Percentiles rank a stretch among this genome's conserved stretches.
These are phyloP conservation scores for Candida buenavistaensis DNA, from an alignment of 1,139 yeast species.

Conservation along the genomic window DNA sequence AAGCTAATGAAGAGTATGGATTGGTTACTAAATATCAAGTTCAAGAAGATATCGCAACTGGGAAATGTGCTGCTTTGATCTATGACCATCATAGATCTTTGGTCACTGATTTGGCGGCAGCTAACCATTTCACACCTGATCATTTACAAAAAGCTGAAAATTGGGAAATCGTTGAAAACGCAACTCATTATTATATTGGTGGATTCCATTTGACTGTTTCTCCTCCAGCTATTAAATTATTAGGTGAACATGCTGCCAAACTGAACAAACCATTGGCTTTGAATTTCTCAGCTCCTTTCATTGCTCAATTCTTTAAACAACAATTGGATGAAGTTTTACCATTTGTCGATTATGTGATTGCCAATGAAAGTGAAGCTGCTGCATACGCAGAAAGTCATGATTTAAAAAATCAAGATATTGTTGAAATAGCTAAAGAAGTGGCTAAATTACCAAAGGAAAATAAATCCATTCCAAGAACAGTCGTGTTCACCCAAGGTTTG, in stretches of 20 bases:
- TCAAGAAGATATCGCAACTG: conserved; percentile 77
- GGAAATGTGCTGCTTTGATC: conserved; percentile 97
- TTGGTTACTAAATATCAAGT: conserved; percentile 84
- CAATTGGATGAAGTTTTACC: conserved; percentile 79
- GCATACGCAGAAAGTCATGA: conserved; percentile 88
- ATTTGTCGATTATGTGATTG: conserved; percentile 88
- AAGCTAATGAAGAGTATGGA: conserved; percentile 88
- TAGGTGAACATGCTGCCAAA: conserved; percentile 90
- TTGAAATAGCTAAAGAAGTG: conserved; percentile 76
- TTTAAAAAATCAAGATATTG: conserved; percentile 55
- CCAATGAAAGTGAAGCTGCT: conserved; percentile 96
- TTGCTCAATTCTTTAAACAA: conserved; percentile 92
- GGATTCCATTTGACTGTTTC: conserved; percentile 98
- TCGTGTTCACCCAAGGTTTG: conserved; percentile 88
- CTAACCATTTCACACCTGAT: conserved; percentile 89
- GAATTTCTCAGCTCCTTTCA: conserved; percentile 96
- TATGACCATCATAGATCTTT: conserved; percentile 87
- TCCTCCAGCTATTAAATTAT: conserved; percentile 85
- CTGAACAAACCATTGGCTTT: conserved; percentile 79
- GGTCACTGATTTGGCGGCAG: conserved; percentile 96
- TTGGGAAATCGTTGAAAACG: conserved; percentile 84
- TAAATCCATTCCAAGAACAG: conserved; percentile 71
- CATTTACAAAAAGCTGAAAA: conserved; percentile 89
- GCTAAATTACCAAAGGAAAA: conserved; percentile 80
- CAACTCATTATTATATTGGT: conserved; percentile 85